Conservation (phyloP, 805 yeast species). For the Kluyveromyces aestuarii region DNA sequence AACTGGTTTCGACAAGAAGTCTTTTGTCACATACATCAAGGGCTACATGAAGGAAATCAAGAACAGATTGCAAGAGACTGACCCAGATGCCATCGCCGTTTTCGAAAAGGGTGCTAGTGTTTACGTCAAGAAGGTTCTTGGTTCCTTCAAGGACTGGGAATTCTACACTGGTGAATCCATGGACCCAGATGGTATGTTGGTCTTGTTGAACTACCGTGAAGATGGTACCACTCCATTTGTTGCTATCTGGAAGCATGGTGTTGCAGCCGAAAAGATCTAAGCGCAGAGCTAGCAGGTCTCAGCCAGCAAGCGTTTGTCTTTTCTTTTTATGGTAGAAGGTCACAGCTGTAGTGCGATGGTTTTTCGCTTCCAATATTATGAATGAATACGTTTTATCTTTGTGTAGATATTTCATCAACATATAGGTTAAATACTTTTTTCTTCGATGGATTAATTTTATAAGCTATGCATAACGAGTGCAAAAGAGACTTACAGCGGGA, state of each 20-base stretch:
- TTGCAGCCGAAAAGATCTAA: constrained; percentile 82
- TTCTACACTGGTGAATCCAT: constrained; percentile 99
- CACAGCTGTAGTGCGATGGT: too few species aligned
- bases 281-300: constrained; percentile 4
- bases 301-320: neutral
- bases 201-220: constrained; percentile 98
- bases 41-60: constrained; percentile 97
- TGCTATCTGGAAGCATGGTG: constrained; percentile 99
- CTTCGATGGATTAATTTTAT: neutral
- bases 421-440: neutral
- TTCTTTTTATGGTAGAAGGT: too few species aligned
- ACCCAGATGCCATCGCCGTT: constrained; percentile 78
- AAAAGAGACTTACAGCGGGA: too few species aligned
- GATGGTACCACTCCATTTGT: constrained; percentile 98
- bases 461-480: neutral
- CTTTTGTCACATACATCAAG: constrained; percentile 93
- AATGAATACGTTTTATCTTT: neutral
- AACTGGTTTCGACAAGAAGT: constrained; percentile 96
- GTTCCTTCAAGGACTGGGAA: constrained; percentile 97
- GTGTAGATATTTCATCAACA: neutral
- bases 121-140: constrained; percentile 93
- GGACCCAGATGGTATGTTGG: constrained; percentile 99
- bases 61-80: constrained; percentile 77
- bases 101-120: constrained; percentile 97
- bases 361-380: neutral